Evolutionary conservation across 2,329 filamentous ascomycete species (phyloP), one percentile per base, ranked within the genome.

Genomic region (Sporothrix sp.): DNA sequence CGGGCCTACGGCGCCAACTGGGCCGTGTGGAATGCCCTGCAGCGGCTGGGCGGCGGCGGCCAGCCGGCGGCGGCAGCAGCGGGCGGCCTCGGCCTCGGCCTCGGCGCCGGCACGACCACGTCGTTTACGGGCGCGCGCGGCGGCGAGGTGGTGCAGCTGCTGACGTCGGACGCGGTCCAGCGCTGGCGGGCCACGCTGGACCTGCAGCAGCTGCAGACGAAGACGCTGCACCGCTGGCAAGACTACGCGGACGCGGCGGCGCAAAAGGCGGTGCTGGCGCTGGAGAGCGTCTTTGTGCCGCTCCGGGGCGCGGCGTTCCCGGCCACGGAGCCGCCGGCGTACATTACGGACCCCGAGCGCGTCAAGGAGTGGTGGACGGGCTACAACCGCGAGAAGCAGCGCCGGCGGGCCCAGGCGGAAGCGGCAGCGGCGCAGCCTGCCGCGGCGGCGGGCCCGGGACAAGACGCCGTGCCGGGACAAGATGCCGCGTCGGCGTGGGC

Each of bases 321-420:
- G 13, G 63, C 76, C 2, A 71, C 60, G 1, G 68, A 74, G 38
- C 73, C 78, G 3, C 76, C 78, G 1, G 68, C 70, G 16, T 78
- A 75, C 69, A 68, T 80, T 56, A 63, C 63, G 20, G 67, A 74
- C 28, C 61, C 69, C 3, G 71, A 71, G 28, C 69, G 69, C 54
- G 65, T 72, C 0, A 69, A 70, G 9, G 71, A 76, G 54, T 81
- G 77, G 76, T 73, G 71, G 65, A 62, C 70, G 10, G 75, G 74
- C 0, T 73, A 70, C 54, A 60, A 63, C 32, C 62, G 61, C 38
- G 66, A 69, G 42, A 62, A 63, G 32, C 56, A 60, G 50, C 56
- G 55, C 10, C 37, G 52, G 35, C 66, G 40, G 64, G 71, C 42
- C 8, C 68, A 68, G 50, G 66, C 61, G 45, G 64, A 65, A 25